A percentile compares a stretch with the other conserved stretches of the same genome.
Conservation (phyloP, 129 eudicot species). For the Pulicaria dysenterica region DNA sequence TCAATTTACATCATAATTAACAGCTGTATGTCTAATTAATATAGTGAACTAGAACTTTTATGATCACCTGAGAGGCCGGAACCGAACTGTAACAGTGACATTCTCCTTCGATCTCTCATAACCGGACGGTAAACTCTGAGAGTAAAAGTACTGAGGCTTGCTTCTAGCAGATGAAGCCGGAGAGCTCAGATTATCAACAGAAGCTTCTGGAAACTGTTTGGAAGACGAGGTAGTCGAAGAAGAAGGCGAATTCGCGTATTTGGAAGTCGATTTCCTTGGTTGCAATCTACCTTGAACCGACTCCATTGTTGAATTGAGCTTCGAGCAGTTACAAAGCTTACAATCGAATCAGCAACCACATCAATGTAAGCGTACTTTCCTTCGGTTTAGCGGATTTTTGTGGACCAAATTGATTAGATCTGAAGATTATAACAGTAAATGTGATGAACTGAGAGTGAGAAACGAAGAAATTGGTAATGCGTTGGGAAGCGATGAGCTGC, state of each 20-base stretch:
- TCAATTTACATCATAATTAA: constrained; percentile 23
- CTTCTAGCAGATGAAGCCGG: constrained; percentile 69
- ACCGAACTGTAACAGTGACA: constrained; percentile 96
- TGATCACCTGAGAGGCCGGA: constrained; percentile 88
- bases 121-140: constrained; percentile 50
- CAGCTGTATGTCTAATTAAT: not conserved
- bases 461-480: constrained; percentile 10
- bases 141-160: constrained; percentile 53
- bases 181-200: constrained; percentile 63
- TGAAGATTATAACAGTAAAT: constrained; percentile 12
- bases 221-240: constrained; percentile 85
- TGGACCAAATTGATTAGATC: constrained; percentile 25
- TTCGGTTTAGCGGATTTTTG: not conserved
- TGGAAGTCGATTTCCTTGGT: constrained; percentile 40
- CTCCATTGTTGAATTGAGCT: constrained; percentile 51
- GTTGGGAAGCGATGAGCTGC: constrained; percentile 30
- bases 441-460: not conserved
- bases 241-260: constrained; percentile 51
- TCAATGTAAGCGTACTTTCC: not conserved
- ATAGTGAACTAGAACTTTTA: constrained; percentile 11
- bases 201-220: constrained; percentile 63
- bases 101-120: constrained; percentile 77
- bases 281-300: constrained; percentile 35
- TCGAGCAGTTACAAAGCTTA: not conserved
- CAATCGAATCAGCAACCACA: constrained; percentile 13